phyloP scores from a whole-genome alignment of 371 early-diverging fungal species.

The Haplosporangium sp. region DNA sequence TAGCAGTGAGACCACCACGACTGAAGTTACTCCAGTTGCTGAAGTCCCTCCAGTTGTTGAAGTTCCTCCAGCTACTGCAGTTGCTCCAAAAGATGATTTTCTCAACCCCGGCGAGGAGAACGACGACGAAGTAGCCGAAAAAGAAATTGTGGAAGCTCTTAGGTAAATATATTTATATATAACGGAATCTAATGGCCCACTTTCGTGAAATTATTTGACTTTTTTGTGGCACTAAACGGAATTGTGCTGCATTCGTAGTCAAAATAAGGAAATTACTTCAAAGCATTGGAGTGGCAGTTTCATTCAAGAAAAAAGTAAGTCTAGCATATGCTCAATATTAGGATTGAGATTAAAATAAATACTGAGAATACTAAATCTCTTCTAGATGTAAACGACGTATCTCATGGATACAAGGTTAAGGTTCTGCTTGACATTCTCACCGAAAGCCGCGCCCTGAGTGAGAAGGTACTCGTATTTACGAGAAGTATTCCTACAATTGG shows the following conservation, averaged over 20 bases:
- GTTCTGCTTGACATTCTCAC: slow-evolving; percentile 64
- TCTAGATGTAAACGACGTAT: slow-evolving; percentile 26
- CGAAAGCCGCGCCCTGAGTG: slow-evolving; percentile 57
- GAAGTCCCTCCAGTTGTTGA: no score
- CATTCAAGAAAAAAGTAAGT: slow-evolving; percentile 18
- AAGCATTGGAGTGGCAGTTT: slow-evolving; percentile 14
- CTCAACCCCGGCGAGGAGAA: slow-evolving; percentile 9
- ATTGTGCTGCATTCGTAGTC: slow-evolving; percentile 8
- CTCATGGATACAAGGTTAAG: slow-evolving; percentile 62
- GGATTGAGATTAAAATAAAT: neutral
- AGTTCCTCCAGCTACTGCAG: no score
- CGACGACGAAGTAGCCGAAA: slow-evolving; percentile 6
- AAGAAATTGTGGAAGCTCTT: slow-evolving; percentile 11
- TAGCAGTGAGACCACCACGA: neutral
- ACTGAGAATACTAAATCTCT: neutral
- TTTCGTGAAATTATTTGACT: no score
- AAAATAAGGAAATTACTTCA: slow-evolving; percentile 11
- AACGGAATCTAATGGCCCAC: no score
- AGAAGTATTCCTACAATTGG: slow-evolving; percentile 77
- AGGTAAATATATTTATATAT: slow-evolving; percentile 7
- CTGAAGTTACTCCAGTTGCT: no score
- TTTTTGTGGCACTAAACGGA: neutral
- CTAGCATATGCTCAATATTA: no score
- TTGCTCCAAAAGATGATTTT: slow-evolving; percentile 4
- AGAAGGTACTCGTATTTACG: slow-evolving; percentile 83